Evolutionary conservation across 805 yeast species (phyloP).

Genomic region (Metschnikowia koreensis): DNA sequence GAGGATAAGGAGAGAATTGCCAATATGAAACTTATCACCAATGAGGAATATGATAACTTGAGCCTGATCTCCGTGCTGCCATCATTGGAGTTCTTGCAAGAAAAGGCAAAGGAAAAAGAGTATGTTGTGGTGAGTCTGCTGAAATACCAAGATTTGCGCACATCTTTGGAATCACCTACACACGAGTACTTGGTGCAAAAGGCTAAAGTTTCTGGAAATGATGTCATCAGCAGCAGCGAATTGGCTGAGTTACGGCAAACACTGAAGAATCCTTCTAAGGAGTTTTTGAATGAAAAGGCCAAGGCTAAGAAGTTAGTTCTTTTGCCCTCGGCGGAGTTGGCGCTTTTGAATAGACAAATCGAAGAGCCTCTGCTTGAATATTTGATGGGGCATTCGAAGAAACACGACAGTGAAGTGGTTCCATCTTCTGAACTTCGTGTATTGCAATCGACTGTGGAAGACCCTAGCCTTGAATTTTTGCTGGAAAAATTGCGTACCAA

Average conservation of each 20-base stretch:
- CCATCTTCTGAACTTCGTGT: constrained; percentile 1
- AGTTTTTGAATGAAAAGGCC: constrained; percentile 12
- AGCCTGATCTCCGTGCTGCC: constrained; percentile 8
- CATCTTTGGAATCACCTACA: constrained; percentile 16
- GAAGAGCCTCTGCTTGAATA: constrained; percentile 14
- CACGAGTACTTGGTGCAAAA: constrained; percentile 14
- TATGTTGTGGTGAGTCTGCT: constrained; percentile 13
- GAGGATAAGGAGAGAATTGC: constrained; percentile 29
- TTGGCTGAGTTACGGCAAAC: constrained; percentile 12
- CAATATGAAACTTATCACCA: constrained; percentile 21
- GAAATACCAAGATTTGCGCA: constrained; percentile 17
- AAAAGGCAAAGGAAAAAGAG: constrained; percentile 15
- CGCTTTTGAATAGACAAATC: constrained; percentile 6
- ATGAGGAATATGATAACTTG: constrained; percentile 19
- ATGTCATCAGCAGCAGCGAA: constrained; percentile 8
- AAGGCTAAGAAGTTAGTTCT: constrained; percentile 3
- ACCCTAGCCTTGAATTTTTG: constrained; percentile 15
- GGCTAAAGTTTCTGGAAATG: constrained; percentile 11
- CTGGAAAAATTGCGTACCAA: constrained; percentile 7
- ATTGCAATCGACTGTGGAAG: constrained; percentile 6
- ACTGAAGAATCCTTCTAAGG: constrained; percentile 5
- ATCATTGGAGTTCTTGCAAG: constrained; percentile 15
- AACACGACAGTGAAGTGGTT: constrained; percentile 5
- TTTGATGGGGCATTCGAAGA: constrained; percentile 8
- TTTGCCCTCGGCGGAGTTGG: constrained; percentile 9